phyloP scores from a whole-genome alignment of 106 monocot species.

The Narthecium ossifragum region DNA sequence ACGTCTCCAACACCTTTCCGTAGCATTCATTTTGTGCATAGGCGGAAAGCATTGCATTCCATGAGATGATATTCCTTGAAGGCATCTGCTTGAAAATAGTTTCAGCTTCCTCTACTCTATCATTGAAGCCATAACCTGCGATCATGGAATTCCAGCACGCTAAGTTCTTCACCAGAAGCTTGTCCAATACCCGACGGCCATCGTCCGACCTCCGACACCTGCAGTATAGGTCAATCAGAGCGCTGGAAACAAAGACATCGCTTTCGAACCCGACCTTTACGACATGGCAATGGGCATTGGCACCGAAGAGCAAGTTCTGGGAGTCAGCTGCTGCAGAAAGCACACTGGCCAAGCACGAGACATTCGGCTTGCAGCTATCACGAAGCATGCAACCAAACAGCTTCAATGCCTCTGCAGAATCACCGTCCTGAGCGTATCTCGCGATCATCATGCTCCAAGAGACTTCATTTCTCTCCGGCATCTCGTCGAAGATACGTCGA shows the following conservation, averaged over 20 bases:
- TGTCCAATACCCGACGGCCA: constrained; percentile 30
- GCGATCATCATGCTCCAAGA: constrained; percentile 58
- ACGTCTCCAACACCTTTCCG: constrained; percentile 25
- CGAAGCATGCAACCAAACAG: constrained; percentile 37
- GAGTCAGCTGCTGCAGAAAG: constrained; percentile 31
- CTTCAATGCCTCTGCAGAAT: constrained; percentile 24
- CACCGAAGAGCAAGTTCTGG: constrained; percentile 25
- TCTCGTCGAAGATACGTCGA: constrained; percentile 33
- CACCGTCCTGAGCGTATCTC: constrained; percentile 37
- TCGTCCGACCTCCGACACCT: constrained; percentile 20
- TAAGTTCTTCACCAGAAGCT: constrained; percentile 15
- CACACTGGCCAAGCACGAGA: constrained; percentile 36
- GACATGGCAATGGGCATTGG: constrained; percentile 29
- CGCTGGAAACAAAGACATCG: constrained; percentile 28
- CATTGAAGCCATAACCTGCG: constrained; percentile 22
- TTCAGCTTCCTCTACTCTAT: constrained; percentile 21
- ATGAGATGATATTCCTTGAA: constrained; percentile 25
- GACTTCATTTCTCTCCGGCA: constrained; percentile 55
- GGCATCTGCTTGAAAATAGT: constrained; percentile 28
- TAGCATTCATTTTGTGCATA: constrained; percentile 33
- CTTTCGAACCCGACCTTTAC: constrained; percentile 28
- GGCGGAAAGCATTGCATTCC: constrained; percentile 30
- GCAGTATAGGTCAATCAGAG: constrained; percentile 64
- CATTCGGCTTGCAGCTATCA: constrained; percentile 40
- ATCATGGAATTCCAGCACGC: constrained; percentile 42